Percentiles rank a stretch among this genome's conserved stretches.
phyloP scores from a whole-genome alignment of 2,329 filamentous ascomycete genomes.

The Penicillium sp. region DNA sequence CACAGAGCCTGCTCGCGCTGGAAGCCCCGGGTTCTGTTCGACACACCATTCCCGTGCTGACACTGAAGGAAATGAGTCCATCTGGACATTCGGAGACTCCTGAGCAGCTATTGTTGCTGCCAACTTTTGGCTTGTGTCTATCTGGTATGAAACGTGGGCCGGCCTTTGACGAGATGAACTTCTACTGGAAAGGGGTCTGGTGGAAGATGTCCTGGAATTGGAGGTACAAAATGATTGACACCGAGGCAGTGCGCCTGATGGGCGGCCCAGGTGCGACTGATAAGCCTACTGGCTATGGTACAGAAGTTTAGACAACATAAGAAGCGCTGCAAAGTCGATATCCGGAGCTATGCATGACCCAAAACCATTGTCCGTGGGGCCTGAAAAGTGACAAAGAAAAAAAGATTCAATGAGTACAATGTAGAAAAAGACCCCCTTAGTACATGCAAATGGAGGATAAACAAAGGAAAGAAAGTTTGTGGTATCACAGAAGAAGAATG shows the following conservation, averaged over 20 bases:
- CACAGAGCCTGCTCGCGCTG: conserved; percentile 19
- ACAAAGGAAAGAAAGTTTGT: conserved; percentile 11
- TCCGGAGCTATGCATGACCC: conserved; percentile 22
- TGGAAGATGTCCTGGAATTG: conserved; percentile 38
- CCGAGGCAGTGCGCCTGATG: conserved; percentile 31
- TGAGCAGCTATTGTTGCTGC: conserved; percentile 23
- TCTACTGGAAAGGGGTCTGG: conserved; percentile 3
- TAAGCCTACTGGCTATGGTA: conserved; percentile 22
- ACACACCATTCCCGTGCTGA: conserved; percentile 42
- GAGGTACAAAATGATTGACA: conserved; percentile 40
- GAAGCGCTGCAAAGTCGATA: conserved; percentile 17
- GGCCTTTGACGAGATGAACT: conserved; percentile 3
- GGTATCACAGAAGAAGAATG: conserved; percentile 16
- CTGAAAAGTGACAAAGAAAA: conserved; percentile 17
- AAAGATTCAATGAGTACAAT: conserved; percentile 10
- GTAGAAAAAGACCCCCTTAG: neutral
- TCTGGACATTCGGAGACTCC: neutral
- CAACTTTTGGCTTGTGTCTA: conserved; percentile 26
- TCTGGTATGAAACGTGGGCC: conserved; percentile 5
- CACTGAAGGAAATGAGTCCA: conserved; percentile 6
- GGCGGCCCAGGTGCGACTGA: conserved; percentile 23
- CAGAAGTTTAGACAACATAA: conserved; percentile 17
- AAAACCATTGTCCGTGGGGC: conserved; percentile 18
- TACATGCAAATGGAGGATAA: neutral
- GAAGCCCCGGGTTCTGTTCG: conserved; percentile 36